Base-by-base conservation (phyloP, 1,139 yeast species). In the Geotrichum citri-aurantii region DNA sequence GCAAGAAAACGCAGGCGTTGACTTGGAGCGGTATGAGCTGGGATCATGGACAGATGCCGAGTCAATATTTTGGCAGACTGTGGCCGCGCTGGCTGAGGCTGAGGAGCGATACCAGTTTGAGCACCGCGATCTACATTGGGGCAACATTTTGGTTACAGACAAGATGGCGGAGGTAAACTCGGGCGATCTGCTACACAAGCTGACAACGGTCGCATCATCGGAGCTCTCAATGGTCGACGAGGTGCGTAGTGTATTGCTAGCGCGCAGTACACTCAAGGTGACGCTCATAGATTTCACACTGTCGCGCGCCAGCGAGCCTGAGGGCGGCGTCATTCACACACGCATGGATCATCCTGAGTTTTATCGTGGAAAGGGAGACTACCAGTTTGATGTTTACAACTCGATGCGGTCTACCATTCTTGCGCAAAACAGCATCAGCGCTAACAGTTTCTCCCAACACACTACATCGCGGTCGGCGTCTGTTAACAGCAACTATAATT, bases 91-190 rank as follows among this genome's bases (percentile, higher is more conserved):
- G 42, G 77, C 81, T 27, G 70, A 69, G 7, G 85, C 82, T 1
- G 90, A 85, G 68, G 69, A 72, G 21, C 68, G 71, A 52, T 72
- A 74, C 61, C 75, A 79, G 62, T 85, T 85, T 70, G 91, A 85
- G 69, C 91, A 85, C 66, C 76, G 91, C 33, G 87, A 85, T 68
- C 71, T 85, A 61, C 85, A 83, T 63, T 77, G 85, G 78, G 84
- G 84, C n/a, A 85, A 85, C 65, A 73, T 85, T 56, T 72, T 71
- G 58, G 72, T 74, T 50, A 66, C 56, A 8, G 64, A 63, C 19
- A 52, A 54, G 24, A 33, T 59, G 3, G 53, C 63, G 4, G 60
- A 61, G 44, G 56, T 55, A 19, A 56, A 61, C 40, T 59, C 63
- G 2, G 63, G 58, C 12, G 61, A 61, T 29, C 48, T 62, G 50